Percentiles rank a stretch among this genome's conserved stretches.
Evolutionary conservation across 2,329 filamentous ascomycete genomes (phyloP).

Genomic region (Aspergillus intermedius): DNA sequence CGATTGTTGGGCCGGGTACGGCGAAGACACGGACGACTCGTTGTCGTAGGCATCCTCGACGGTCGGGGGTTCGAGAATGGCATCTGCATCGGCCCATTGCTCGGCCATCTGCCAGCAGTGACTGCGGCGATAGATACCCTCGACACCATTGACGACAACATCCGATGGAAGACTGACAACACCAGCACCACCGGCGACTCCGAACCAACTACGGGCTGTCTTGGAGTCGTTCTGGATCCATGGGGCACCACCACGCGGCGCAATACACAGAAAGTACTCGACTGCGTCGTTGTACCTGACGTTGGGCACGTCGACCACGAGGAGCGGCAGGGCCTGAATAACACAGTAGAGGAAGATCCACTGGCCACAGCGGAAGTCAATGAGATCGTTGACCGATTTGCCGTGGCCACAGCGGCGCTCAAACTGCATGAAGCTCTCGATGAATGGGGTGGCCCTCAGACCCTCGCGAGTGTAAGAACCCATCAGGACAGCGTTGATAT

Average conservation of each 20-base stretch:
- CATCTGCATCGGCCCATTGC: slow-evolving; percentile 49
- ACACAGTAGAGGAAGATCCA: slow-evolving; percentile 49
- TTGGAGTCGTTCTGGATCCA: slow-evolving; percentile 44
- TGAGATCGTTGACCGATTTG: slow-evolving; percentile 40
- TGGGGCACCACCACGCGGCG: slow-evolving; percentile 42
- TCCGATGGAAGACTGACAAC: slow-evolving; percentile 59
- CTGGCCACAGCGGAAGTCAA: slow-evolving; percentile 44
- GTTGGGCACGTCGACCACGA: slow-evolving; percentile 44
- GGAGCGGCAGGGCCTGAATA: slow-evolving; percentile 43
- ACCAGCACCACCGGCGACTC: slow-evolving; percentile 55
- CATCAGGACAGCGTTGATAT: slow-evolving; percentile 69
- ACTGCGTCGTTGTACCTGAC: slow-evolving; percentile 40
- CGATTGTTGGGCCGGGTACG: slow-evolving; percentile 32
- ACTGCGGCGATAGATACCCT: slow-evolving; percentile 61
- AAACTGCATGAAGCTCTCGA: slow-evolving; percentile 44
- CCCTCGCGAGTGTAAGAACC: slow-evolving; percentile 75
- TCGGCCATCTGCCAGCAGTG: slow-evolving; percentile 63
- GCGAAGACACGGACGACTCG: slow-evolving; percentile 33
- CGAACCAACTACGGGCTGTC: slow-evolving; percentile 42
- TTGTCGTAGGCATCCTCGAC: slow-evolving; percentile 31
- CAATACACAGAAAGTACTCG: slow-evolving; percentile 47
- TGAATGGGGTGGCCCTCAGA: slow-evolving; percentile 43
- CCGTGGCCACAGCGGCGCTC: slow-evolving; percentile 40
- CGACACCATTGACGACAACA: slow-evolving; percentile 59
- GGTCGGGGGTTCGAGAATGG: slow-evolving; percentile 26